Evolutionary conservation across 805 yeast species (phyloP).

Genomic region (Candida silvicultrix): DNA sequence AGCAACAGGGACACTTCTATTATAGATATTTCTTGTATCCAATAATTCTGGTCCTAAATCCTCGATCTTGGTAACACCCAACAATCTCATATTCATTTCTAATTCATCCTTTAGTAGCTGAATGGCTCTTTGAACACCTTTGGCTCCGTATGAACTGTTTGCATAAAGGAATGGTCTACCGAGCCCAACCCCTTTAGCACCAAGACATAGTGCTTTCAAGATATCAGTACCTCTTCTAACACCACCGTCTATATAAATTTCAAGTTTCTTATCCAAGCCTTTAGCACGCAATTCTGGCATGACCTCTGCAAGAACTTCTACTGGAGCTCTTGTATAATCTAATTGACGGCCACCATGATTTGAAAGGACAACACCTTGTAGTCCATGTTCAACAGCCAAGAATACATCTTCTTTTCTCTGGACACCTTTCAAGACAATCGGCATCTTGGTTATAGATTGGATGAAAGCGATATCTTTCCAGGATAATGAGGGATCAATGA

Average conservation of each 20-base stretch:
- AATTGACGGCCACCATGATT: conserved; percentile 91
- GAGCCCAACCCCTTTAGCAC: conserved; percentile 66
- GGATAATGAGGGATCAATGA: conserved; percentile 63
- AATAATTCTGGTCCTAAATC: conserved; percentile 57
- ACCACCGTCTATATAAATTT: conserved; percentile 64
- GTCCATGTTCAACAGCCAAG: conserved; percentile 64
- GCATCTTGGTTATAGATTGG: conserved; percentile 49
- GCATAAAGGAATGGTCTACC: conserved; percentile 67
- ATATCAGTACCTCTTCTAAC: conserved; percentile 64
- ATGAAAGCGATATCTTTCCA: conserved; percentile 64
- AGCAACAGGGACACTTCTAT: conserved; percentile 38
- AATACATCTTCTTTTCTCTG: conserved; percentile 77
- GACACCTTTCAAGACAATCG: conserved; percentile 76
- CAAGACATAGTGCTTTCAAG: conserved; percentile 59
- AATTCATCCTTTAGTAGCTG: conserved; percentile 64
- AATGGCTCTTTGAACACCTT: conserved; percentile 54
- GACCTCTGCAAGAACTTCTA: conserved; percentile 68
- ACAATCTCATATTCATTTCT: conserved; percentile 69
- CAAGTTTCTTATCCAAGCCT: conserved; percentile 43
- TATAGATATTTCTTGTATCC: conserved; percentile 43
- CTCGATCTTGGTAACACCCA: conserved; percentile 60
- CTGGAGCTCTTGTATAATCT: conserved; percentile 75
- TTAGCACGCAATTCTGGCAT: conserved; percentile 43
- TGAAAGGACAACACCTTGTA: conserved; percentile 74
- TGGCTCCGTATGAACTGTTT: conserved; percentile 55